Evolutionary conservation across 805 yeast genomes (phyloP).

Genomic region (Kuraishia ogatae): DNA sequence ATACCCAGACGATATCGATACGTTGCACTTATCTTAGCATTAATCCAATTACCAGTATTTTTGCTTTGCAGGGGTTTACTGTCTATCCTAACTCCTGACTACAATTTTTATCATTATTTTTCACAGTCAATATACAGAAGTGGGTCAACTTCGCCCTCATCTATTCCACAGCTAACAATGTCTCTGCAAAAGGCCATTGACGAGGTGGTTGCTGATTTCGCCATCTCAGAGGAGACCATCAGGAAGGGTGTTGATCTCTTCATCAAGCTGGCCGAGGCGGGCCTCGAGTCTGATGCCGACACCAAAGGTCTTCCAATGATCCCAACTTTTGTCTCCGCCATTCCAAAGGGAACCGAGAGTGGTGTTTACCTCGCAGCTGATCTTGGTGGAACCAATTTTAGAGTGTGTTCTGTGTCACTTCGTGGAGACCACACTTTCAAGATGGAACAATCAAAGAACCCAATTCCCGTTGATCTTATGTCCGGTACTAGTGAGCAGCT

Average conservation of each 20-base stretch:
- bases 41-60: neutral
- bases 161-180: neutral
- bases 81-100: neutral
- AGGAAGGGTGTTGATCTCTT: constrained; percentile 45
- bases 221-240: constrained; percentile 32
- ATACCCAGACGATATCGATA: neutral
- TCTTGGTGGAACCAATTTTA: constrained; percentile 91
- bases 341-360: constrained; percentile 79
- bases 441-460: constrained; percentile 66
- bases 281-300: constrained; percentile 36
- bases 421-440: constrained; percentile 74
- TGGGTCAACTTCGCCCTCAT: neutral
- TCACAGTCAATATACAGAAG: neutral
- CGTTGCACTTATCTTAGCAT: neutral
- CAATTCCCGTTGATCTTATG: constrained; percentile 74
- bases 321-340: constrained; percentile 78
- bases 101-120: neutral
- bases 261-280: constrained; percentile 51
- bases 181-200: constrained; percentile 3
- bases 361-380: constrained; percentile 88
- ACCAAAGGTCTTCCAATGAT: constrained; percentile 74
- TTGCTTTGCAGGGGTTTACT: neutral
- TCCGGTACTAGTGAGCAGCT: constrained; percentile 51
- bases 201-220: constrained; percentile 29
- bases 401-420: constrained; percentile 83